These are phyloP conservation scores for Coprinopsis marcescibilis DNA, from an alignment of 768 basidiomycete genomes.

Conservation along the genomic window DNA sequence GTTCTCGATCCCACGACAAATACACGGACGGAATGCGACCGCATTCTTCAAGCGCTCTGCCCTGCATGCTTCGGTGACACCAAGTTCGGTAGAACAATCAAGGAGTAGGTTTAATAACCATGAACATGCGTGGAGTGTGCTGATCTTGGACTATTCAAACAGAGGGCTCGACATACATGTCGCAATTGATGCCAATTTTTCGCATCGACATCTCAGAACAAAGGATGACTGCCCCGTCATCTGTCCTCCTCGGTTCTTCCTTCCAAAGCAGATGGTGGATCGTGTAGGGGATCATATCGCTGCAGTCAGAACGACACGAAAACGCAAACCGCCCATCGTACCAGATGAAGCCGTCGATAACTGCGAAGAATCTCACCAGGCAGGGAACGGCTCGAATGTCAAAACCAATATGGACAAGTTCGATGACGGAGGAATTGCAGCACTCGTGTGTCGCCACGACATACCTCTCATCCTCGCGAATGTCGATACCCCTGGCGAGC, in stretches of 20 bases:
- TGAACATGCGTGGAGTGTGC: too few species aligned
- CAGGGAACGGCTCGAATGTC: neutral
- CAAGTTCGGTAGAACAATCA: neutral
- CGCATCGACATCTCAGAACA: neutral
- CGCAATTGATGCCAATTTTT: neutral
- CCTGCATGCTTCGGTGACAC: neutral
- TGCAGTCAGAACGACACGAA: neutral
- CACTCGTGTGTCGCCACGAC: conserved; percentile 30
- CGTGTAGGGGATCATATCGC: neutral
- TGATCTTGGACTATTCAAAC: too few species aligned
- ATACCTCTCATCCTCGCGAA: conserved; percentile 29
- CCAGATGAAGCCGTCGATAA: neutral
- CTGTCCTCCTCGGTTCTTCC: neutral
- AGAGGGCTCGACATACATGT: neutral
- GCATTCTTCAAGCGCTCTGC: neutral
- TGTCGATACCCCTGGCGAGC: conserved; percentile 29
- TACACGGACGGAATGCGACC: neutral
- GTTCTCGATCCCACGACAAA: too few species aligned
- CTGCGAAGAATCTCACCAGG: neutral
- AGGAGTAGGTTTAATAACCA: neutral
- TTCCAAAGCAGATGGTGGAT: neutral
- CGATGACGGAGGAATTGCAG: conserved; percentile 30
- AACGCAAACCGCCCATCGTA: neutral
- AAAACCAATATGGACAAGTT: conserved; percentile 11
- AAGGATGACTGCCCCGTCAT: neutral